Evolutionary conservation across 2,329 filamentous ascomycete species (phyloP).

Genomic region (Penicillium sp.): DNA sequence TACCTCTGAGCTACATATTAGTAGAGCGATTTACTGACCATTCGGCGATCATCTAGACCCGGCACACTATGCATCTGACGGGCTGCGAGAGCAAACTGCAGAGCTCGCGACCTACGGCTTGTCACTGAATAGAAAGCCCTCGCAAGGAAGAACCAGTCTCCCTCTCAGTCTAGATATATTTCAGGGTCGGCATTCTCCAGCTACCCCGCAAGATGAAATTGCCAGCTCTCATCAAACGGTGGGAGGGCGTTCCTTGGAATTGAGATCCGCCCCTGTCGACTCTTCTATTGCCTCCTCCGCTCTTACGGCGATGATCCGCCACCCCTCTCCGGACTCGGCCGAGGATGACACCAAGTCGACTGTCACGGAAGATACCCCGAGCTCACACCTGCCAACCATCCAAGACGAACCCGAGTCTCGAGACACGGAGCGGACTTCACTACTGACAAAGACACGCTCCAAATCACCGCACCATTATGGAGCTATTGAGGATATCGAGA

Average conservation of each 20-base stretch:
- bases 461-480: conserved; percentile 32
- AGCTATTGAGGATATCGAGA: conserved; percentile 30
- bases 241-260: conserved; percentile 13
- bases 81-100: conserved; percentile 79
- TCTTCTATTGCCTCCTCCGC: conserved; percentile 42
- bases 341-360: conserved; percentile 17
- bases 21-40: conserved; percentile 20
- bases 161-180: conserved; percentile 32
- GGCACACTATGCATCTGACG: conserved; percentile 66
- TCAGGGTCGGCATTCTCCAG: conserved; percentile 11
- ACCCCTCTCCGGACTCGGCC: conserved; percentile 31
- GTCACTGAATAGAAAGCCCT: conserved; percentile 41
- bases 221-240: conserved; percentile 12
- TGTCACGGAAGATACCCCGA: conserved; percentile 14
- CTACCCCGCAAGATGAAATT: conserved; percentile 15
- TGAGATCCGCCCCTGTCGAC: conserved; percentile 11
- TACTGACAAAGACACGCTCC: conserved; percentile 31
- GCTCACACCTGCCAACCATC: conserved; percentile 14
- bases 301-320: conserved; percentile 50
- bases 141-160: conserved; percentile 25
- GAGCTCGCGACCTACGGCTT: conserved; percentile 80
- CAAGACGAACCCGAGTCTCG: conserved; percentile 24
- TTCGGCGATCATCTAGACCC: conserved; percentile 56
- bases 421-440: conserved; percentile 35
- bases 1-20: not conserved